Conservation (phyloP, 192 early-diverging fungal genomes). For the Backusella sp. region DNA sequence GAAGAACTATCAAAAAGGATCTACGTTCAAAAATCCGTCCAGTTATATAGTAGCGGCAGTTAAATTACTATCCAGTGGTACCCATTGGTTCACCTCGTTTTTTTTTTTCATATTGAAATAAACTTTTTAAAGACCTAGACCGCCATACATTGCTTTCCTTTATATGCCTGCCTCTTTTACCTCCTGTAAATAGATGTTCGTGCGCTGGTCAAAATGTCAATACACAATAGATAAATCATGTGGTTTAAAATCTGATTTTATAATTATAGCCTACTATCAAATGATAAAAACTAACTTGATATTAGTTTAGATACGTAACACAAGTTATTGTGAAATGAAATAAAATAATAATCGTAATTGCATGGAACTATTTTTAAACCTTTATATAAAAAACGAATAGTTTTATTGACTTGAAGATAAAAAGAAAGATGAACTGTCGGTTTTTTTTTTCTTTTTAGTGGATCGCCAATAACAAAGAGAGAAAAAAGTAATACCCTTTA, state of each 20-base stretch:
- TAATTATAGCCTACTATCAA: neutral
- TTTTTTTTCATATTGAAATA: neutral
- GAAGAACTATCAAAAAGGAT: neutral
- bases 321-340: neutral
- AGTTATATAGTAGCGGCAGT: neutral
- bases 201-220: neutral
- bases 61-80: neutral
- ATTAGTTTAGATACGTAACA: neutral
- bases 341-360: neutral
- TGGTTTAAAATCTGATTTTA: neutral
- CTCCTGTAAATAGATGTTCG: neutral
- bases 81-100: neutral
- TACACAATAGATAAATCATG: neutral
- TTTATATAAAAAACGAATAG: neutral
- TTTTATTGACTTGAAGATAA: neutral
- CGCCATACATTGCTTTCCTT: neutral
- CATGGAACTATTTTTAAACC: neutral
- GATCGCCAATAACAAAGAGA: too few species aligned
- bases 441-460: too few species aligned
- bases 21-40: neutral
- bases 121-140: neutral
- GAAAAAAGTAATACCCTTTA: too few species aligned
- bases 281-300: neutral
- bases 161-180: neutral
- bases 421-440: too few species aligned